phyloP scores from a whole-genome alignment of 495 filamentous ascomycete genomes.

The Aspergillus haitiensis region DNA sequence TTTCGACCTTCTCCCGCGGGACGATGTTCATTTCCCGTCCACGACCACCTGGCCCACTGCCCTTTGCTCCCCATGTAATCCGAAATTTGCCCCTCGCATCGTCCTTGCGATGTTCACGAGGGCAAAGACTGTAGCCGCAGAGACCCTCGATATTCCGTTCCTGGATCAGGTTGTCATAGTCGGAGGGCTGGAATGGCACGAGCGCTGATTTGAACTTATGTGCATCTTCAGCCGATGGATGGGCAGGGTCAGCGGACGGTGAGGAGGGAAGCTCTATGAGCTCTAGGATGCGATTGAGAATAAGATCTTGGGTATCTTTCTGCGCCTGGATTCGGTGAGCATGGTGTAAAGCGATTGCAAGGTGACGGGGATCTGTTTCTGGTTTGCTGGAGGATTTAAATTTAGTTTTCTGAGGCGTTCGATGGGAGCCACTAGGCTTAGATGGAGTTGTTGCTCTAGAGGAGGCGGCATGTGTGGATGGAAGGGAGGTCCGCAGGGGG shows the following conservation, averaged over 20 bases:
- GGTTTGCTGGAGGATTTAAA: constrained; percentile 37
- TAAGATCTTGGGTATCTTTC: constrained; percentile 68
- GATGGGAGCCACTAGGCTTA: constrained; percentile 24
- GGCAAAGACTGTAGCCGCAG: constrained; percentile 85
- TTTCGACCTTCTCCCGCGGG: constrained; percentile 67
- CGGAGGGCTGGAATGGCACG: constrained; percentile 71
- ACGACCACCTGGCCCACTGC: constrained; percentile 52
- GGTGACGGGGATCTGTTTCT: constrained; percentile 52
- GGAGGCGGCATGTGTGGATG: constrained; percentile 38
- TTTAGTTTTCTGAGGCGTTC: constrained; percentile 25
- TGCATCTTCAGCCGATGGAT: constrained; percentile 58
- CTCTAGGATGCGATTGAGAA: constrained; percentile 66
- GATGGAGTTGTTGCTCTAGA: constrained; percentile 28
- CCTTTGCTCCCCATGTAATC: constrained; percentile 49
- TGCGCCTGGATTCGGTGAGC: constrained; percentile 75
- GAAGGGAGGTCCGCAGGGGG: constrained; percentile 57
- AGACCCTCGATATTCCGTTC: constrained; percentile 77
- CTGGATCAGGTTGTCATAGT: constrained; percentile 82
- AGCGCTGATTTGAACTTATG: constrained; percentile 58
- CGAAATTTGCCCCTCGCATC: constrained; percentile 46
- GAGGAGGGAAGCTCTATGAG: constrained; percentile 62
- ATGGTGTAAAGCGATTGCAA: constrained; percentile 71
- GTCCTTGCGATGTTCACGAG: constrained; percentile 51
- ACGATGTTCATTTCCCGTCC: constrained; percentile 58
- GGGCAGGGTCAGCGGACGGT: constrained; percentile 53